Evolutionary conservation across 2,329 filamentous ascomycete species (phyloP), one percentile per base, ranked within the genome.

Genomic region (Blastomyces parvus): DNA sequence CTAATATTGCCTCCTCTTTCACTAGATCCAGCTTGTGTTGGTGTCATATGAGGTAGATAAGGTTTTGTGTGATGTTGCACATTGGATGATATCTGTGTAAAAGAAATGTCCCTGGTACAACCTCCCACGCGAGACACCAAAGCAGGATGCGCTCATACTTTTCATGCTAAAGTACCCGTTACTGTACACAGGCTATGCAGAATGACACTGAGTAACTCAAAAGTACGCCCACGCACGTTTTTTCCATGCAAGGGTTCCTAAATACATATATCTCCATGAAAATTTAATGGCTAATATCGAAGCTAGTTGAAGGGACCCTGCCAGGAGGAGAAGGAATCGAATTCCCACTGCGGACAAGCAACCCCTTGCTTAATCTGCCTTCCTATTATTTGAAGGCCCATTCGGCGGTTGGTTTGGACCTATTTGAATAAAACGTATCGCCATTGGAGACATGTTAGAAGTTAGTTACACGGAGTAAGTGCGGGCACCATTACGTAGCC

Each of bases 221-320:
- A 38, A 33, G 53, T 56, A 56, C 33, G 33, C 17, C 50, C 30
- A 38, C 19, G 33, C 53, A 56, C 53, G 53, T 56, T 56, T 40
- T 56, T 56, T 14, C 19, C 19, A 56, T 56, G 53, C 53, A 56
- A 56, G 27, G 53, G 30, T 56, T 38, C 53, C 53, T 56, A 56
- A 33, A 36, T 56, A 56, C 33, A 56, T 56, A 36, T n/a, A 25
- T n/a, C 4, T 30, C 27, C 27, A 56, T 56, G 27, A 3, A 11
- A 4, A 40, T 38, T 13, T 40, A 33, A 27, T 30, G 19, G 22
- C 4, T 38, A 36, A 9, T 30, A 27, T 27, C 25, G 13, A 48
- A n/a, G 22, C 46, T 48, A 25, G 25, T 13, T 17, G 14, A 53
- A 53, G 13, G 13, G 17, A n/a, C 11, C 11, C 53, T 33, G 17